Evolutionary conservation across 345 rosid species (phyloP).

Genomic region (Physaria fendleri): DNA sequence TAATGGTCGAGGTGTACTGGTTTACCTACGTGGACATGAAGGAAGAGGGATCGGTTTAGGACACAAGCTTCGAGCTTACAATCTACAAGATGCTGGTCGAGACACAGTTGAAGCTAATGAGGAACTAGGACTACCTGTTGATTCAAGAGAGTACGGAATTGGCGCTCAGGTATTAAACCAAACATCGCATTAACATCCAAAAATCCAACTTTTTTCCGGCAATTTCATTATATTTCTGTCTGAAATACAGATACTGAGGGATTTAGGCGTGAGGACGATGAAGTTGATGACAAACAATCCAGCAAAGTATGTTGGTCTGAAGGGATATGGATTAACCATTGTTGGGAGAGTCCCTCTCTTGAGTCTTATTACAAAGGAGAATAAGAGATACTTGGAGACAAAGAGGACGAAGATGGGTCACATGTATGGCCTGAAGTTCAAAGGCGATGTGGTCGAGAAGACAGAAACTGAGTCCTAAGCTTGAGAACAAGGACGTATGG

Average conservation of each 20-base stretch:
- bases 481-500: neutral
- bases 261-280: slow-evolving; percentile 80
- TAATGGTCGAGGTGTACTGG: slow-evolving; percentile 62
- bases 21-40: slow-evolving; percentile 84
- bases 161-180: slow-evolving; percentile 74
- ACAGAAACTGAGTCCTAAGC: slow-evolving; percentile 10
- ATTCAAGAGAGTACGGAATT: slow-evolving; percentile 92
- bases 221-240: neutral
- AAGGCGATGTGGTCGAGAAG: slow-evolving; percentile 27
- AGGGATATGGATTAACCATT: slow-evolving; percentile 68
- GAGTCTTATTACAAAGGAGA: slow-evolving; percentile 60
- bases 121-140: slow-evolving; percentile 86
- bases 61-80: slow-evolving; percentile 85
- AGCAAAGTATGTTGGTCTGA: slow-evolving; percentile 65
- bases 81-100: slow-evolving; percentile 77
- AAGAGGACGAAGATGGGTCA: slow-evolving; percentile 78
- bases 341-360: slow-evolving; percentile 66
- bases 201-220: neutral
- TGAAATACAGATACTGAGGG: slow-evolving; percentile 53
- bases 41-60: slow-evolving; percentile 93
- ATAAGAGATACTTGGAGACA: slow-evolving; percentile 69
- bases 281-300: slow-evolving; percentile 92
- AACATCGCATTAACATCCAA: neutral
- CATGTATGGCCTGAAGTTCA: slow-evolving; percentile 43
- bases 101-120: slow-evolving; percentile 91